Base-by-base conservation (phyloP, 139 green algal genomes). In the Coccomyxa sp. region DNA sequence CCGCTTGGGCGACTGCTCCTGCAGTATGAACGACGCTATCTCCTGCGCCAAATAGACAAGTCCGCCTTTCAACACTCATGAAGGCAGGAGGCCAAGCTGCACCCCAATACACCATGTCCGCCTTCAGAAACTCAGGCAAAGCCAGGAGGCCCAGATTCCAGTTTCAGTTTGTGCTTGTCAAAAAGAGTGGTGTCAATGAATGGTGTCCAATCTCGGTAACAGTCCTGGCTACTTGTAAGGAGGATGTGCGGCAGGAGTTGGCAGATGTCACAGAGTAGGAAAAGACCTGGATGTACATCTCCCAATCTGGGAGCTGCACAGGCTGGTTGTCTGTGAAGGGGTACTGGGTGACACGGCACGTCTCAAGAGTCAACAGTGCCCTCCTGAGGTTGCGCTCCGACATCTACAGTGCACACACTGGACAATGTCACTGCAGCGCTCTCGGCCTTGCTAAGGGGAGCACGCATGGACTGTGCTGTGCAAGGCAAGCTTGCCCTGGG, bases 351-450 rank as follows among this genome's bases (percentile, higher is more conserved):
- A 94, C 91, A 66, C 86, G 83, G 81, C 89, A 94, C 58, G 91
- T 91, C 89, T 99, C 96, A 59, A 99, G 85, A n/a, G 83, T 88
- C 66, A 99, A 91, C 85, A 99, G 87, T 32, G 96, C 96, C 11
- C 94, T 91, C 11, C 96, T 90, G 83, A 99, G 82, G 88, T 98
- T 98, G 51, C 96, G 90, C 30, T 93, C 74, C 23, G 87, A 89
- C 38, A 82, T 79, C 17, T 83, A 77, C 38, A 32, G 13, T 38
- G 17, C 77, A 81, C 77, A 75, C 66, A 10, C 23, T 75, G 25
- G 25, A 75, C 25, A 27, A 75, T 7, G 4, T 75, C 66, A 75
- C 21, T 30, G 66, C 66, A 75, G 25, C 9, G 23, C 21, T 30
- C 23, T 30, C 27, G 12, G 27, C 13, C 28, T 57, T n/a, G 17